Evolutionary conservation across 2,329 filamentous ascomycete genomes (phyloP).

Genomic region (Paraphoma chrysanthemicola): DNA sequence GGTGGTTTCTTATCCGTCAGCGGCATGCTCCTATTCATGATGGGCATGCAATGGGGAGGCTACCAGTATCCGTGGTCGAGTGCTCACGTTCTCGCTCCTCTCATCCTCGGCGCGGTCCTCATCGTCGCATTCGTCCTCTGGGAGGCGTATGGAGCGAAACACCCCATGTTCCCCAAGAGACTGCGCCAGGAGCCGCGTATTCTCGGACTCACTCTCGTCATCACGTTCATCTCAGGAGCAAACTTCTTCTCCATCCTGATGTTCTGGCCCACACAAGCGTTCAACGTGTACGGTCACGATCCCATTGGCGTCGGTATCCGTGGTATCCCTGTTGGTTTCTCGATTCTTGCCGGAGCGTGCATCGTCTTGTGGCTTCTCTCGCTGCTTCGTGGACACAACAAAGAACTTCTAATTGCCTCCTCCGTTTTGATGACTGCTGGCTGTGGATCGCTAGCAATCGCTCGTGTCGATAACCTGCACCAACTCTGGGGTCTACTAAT

Average conservation of each 20-base stretch:
- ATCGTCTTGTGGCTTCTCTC: conserved; percentile 65
- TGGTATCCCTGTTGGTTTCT: conserved; percentile 68
- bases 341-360: conserved; percentile 68
- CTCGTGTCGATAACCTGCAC: conserved; percentile 59
- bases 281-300: conserved; percentile 57
- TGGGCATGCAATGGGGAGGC: conserved; percentile 56
- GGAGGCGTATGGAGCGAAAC: conserved; percentile 44
- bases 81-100: conserved; percentile 60
- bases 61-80: conserved; percentile 62
- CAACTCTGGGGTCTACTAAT: conserved; percentile 64
- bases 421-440: conserved; percentile 73
- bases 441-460: conserved; percentile 62
- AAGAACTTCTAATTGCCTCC: conserved; percentile 64
- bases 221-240: conserved; percentile 41
- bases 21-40: conserved; percentile 40
- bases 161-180: conserved; percentile 53
- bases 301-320: conserved; percentile 69
- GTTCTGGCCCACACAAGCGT: conserved; percentile 43
- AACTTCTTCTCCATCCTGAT: conserved; percentile 43
- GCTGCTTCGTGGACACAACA: conserved; percentile 64
- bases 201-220: conserved; percentile 35
- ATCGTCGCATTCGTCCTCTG: conserved; percentile 59
- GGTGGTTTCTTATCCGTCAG: conserved; percentile 32
- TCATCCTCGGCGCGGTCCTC: conserved; percentile 58
- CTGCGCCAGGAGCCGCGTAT: conserved; percentile 36